Evolutionary conservation across 345 rosid species (phyloP).

Genomic region (Pistacia atlantica): DNA sequence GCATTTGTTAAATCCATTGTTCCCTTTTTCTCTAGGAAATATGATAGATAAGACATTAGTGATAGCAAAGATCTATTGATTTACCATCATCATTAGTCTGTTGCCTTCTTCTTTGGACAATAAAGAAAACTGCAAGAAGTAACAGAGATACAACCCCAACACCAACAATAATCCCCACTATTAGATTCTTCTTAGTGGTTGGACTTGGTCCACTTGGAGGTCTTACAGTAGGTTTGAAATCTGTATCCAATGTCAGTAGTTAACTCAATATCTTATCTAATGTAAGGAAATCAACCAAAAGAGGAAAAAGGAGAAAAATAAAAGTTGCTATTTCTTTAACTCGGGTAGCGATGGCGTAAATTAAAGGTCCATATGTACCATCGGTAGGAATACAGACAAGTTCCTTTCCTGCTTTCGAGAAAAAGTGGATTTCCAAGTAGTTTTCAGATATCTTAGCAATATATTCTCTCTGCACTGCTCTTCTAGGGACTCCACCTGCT

Average conservation of each 20-base stretch:
- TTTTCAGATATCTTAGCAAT: constrained; percentile 30
- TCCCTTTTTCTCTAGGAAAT: not conserved
- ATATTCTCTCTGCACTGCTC: constrained; percentile 25
- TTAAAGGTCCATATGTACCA: constrained; percentile 37
- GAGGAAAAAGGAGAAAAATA: too few relatives aligned
- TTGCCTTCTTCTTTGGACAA: constrained; percentile 35
- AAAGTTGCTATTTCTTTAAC: constrained; percentile 20
- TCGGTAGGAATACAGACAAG: constrained; percentile 32
- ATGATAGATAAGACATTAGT: not conserved
- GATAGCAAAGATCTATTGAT: not conserved
- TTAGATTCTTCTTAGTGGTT: constrained; percentile 26
- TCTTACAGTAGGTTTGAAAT: constrained; percentile 64
- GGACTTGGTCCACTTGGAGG: constrained; percentile 29
- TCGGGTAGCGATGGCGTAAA: constrained; percentile 62
- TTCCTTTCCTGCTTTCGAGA: constrained; percentile 51
- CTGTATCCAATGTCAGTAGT: constrained; percentile 37
- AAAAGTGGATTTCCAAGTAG: constrained; percentile 37
- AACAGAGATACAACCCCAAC: constrained; percentile 44
- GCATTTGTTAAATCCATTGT: too few relatives aligned
- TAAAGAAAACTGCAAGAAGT: constrained; percentile 31
- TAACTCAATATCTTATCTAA: not conserved
- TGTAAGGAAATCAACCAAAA: too few relatives aligned
- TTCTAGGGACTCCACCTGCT: constrained; percentile 31
- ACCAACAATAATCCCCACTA: constrained; percentile 58
- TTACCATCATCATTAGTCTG: constrained; percentile 63